A percentile compares a stretch with the other conserved stretches of the same genome.
phyloP scores from a whole-genome alignment of 2,329 filamentous ascomycete species.

The Aspergillus costaricaensis region DNA sequence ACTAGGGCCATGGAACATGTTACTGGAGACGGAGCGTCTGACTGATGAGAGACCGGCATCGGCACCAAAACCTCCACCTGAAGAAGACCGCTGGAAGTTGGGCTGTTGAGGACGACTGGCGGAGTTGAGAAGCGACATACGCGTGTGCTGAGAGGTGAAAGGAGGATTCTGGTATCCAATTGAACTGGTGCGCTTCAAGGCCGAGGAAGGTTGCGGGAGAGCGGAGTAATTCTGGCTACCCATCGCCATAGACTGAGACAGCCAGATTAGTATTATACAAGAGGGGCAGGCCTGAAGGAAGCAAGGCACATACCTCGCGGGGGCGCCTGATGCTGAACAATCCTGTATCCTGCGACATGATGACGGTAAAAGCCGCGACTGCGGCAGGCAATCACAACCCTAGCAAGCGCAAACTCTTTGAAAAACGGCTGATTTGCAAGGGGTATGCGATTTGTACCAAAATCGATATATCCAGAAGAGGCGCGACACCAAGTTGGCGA shows the following conservation, averaged over 20 bases:
- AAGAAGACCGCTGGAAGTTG: slow-evolving; percentile 79
- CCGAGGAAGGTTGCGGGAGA: slow-evolving; percentile 87
- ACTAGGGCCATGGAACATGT: slow-evolving; percentile 58
- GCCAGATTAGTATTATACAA: slow-evolving; percentile 21
- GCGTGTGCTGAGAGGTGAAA: slow-evolving; percentile 71
- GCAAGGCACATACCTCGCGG: slow-evolving; percentile 69
- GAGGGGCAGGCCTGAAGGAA: slow-evolving; percentile 1
- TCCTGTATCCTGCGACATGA: slow-evolving; percentile 83
- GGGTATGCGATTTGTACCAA: neutral
- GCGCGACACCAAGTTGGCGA: neutral
- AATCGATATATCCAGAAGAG: neutral
- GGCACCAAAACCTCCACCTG: slow-evolving; percentile 70
- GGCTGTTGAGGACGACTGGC: slow-evolving; percentile 81
- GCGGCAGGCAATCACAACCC: slow-evolving; percentile 20
- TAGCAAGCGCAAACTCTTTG: neutral
- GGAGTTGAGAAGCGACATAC: slow-evolving; percentile 85
- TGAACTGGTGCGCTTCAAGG: slow-evolving; percentile 89
- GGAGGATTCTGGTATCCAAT: slow-evolving; percentile 65
- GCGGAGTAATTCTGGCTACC: slow-evolving; percentile 78
- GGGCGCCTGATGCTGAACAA: slow-evolving; percentile 90
- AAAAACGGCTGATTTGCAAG: neutral
- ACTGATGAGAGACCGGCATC: slow-evolving; percentile 81
- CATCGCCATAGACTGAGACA: slow-evolving; percentile 61
- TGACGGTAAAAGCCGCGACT: slow-evolving; percentile 35
- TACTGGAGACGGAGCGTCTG: slow-evolving; percentile 75